Conservation (phyloP, 441 rosid genomes). For the Hura crepitans region DNA sequence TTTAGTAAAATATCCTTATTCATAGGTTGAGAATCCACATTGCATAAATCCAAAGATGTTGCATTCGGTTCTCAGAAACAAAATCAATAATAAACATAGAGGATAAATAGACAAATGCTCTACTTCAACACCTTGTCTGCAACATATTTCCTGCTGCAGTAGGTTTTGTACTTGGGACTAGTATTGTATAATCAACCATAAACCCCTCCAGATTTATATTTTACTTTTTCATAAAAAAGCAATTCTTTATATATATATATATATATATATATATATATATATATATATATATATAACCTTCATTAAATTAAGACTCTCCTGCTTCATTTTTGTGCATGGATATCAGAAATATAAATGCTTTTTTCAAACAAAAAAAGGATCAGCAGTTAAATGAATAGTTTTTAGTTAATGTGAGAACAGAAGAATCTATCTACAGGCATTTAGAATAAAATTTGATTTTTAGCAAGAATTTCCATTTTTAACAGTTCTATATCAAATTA, state of each 20-base stretch:
- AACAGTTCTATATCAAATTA: conserved; percentile 1
- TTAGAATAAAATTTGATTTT: neutral
- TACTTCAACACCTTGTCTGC: neutral
- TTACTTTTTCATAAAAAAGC: neutral
- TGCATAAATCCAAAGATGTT: neutral
- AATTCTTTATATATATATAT: neutral
- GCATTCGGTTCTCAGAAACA: neutral
- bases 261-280: no score
- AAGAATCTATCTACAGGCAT: neutral
- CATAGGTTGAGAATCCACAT: neutral
- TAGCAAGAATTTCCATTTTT: neutral
- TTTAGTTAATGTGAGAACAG: neutral
- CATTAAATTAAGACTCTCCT: neutral
- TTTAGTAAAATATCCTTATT: neutral
- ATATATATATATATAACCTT: no score
- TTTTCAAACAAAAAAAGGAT: neutral
- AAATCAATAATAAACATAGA: neutral
- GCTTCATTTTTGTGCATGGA: neutral
- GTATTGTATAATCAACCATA: neutral
- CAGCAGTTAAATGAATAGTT: neutral
- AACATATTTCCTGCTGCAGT: neutral
- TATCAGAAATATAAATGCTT: conserved; percentile 4
- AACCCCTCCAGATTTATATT: neutral
- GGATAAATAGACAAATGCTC: neutral
- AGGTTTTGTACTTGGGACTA: neutral